Conservation (phyloP, 164 flowering plant species). For the Houttuynia cordata region DNA sequence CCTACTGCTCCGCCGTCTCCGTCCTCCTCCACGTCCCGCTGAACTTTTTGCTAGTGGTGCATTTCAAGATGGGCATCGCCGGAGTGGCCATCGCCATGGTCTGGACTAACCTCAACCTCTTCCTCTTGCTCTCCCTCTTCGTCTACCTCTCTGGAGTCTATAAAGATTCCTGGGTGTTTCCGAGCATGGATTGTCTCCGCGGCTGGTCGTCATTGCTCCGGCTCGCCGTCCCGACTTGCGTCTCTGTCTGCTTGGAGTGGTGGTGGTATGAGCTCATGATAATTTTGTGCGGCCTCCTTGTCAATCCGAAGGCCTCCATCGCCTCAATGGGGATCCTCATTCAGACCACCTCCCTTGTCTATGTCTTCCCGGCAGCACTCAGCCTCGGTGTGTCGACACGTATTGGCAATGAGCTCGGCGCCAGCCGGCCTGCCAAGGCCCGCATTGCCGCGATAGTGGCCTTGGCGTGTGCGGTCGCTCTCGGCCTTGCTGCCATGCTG, state of each 20-base stretch:
- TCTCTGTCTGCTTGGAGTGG: constrained; percentile 92
- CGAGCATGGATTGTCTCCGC: constrained; percentile 60
- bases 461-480: constrained; percentile 33
- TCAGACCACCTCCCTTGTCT: constrained; percentile 79
- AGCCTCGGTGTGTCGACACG: constrained; percentile 83
- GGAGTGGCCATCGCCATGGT: constrained; percentile 92
- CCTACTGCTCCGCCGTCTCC: constrained; percentile 74
- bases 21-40: constrained; percentile 73
- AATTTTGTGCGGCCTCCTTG: constrained; percentile 66
- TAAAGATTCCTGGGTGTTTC: constrained; percentile 69
- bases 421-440: constrained; percentile 63
- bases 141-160: constrained; percentile 57
- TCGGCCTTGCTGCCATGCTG: constrained; percentile 59
- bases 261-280: constrained; percentile 99
- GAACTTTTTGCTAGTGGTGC: constrained; percentile 61
- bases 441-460: constrained; percentile 58
- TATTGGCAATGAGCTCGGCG: constrained; percentile 80
- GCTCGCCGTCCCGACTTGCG: constrained; percentile 71
- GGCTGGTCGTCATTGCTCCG: constrained; percentile 75
- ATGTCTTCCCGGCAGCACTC: constrained; percentile 78
- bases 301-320: constrained; percentile 69
- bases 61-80: constrained; percentile 62
- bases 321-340: constrained; percentile 95
- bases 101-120: constrained; percentile 66
- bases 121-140: constrained; percentile 37